Evolutionary conservation across 192 early-diverging fungal species (phyloP), one percentile per base, ranked within the genome.

Genomic region (Coemansia sp.): DNA sequence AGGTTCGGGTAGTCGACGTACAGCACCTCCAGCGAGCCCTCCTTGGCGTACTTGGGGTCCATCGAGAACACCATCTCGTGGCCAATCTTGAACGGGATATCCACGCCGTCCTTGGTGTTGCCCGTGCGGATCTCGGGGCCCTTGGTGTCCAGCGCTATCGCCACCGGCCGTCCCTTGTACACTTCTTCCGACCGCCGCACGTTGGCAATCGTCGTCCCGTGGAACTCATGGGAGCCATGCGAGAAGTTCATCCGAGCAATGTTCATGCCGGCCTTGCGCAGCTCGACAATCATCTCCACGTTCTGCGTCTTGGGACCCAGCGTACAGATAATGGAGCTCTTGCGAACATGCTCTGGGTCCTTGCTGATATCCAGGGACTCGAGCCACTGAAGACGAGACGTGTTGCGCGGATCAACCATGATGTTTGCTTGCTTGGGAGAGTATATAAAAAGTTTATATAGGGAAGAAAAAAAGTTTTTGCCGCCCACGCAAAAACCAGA

Each of bases 51-150:
- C 62, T 83, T 50, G 48, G 80, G 71, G 53, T 92, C 77, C 49
- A 82, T 83, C 51, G 83, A 84, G 64, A 92, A 86, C 46, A 81
- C 80, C 86, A 92, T 85, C 75, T 87, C 83, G 66, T 92, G 90
- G 23, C 89, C 90, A 34, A 78, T 80, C 32, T 71, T 60, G 71
- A 91, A 87, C 14, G 88, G 84, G 20, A 91, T 69, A 57, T 92
- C 88, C 20, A 74, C 56, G 57, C 84, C 85, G 69, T 84, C 84
- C 63, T 79, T 83, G 82, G 89, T 88, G 58, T 84, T 79, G 62
- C 90, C 90, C 12, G 89, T 92, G 44, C 90, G 87, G 78, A 92
- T 92, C 80, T 92, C 90, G 23, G 90, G 90, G 26, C 90, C 90
- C 76, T 92, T 92, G 60, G 88, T 91, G 71, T 91, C 89, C 16